phyloP scores from a whole-genome alignment of 345 rosid genomes.

The Eutrema japonicum region DNA sequence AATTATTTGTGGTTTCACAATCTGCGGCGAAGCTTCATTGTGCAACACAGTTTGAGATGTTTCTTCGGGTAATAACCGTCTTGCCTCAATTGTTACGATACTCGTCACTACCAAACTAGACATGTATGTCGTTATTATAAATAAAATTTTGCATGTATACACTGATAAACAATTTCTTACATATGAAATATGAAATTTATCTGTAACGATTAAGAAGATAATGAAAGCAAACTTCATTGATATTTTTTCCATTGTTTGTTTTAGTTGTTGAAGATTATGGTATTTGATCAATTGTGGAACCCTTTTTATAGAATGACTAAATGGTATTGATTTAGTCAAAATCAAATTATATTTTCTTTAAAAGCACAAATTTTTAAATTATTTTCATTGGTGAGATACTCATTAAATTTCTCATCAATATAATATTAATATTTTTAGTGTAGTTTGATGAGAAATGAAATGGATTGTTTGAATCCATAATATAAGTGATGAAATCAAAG shows the following conservation, averaged over 20 bases:
- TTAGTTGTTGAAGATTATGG: not conserved
- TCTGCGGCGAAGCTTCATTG: not conserved
- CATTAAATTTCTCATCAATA: too few relatives aligned
- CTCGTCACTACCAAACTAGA: constrained; percentile 18
- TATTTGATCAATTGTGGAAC: not conserved
- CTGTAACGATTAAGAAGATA: not conserved
- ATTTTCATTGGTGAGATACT: too few relatives aligned
- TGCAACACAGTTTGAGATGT: not conserved
- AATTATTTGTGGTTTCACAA: not conserved
- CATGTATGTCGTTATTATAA: not conserved
- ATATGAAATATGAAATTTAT: not conserved
- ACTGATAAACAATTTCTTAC: too few relatives aligned
- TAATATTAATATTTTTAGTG: too few relatives aligned
- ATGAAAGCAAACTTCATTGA: constrained; percentile 4
- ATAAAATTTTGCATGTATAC: not conserved
- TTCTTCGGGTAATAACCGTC: not conserved
- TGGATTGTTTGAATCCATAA: too few relatives aligned
- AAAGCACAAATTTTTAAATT: too few relatives aligned
- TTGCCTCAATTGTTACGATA: not conserved
- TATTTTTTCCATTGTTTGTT: not conserved
- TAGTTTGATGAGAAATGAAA: too few relatives aligned
- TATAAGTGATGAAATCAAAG: too few relatives aligned
- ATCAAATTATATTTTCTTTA: too few relatives aligned
- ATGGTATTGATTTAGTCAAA: too few relatives aligned
- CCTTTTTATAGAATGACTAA: too few relatives aligned